These are phyloP conservation scores for Phylloporus arenicola DNA, from an alignment of 768 basidiomycete species.

Conservation along the genomic window DNA sequence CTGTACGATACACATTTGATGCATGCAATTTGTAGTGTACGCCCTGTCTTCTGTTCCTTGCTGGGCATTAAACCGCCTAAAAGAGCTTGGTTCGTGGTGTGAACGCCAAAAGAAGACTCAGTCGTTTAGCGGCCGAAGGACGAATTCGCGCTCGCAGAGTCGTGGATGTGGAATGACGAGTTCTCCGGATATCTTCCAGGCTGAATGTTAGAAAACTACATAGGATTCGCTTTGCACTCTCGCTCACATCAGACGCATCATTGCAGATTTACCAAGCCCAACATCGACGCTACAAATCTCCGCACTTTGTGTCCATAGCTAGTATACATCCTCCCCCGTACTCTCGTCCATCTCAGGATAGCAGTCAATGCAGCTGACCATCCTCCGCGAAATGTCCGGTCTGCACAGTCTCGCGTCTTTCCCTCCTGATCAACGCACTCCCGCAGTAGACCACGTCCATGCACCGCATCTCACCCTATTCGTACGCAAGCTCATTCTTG, in stretches of 20 bases:
- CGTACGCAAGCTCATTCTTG: slow-evolving; percentile 36
- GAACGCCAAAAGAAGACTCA: too few relatives aligned
- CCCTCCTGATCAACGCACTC: slow-evolving; percentile 58
- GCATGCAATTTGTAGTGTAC: too few relatives aligned
- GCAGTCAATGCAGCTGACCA: slow-evolving; percentile 43
- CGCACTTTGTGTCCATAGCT: slow-evolving; percentile 55
- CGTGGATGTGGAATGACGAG: too few relatives aligned
- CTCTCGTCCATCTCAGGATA: slow-evolving; percentile 46
- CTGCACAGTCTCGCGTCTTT: slow-evolving; percentile 46
- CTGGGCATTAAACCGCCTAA: too few relatives aligned
- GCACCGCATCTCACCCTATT: slow-evolving; percentile 48
- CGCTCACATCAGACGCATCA: slow-evolving; percentile 46
- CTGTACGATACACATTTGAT: too few relatives aligned
- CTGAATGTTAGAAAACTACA: too few relatives aligned
- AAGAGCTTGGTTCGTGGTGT: too few relatives aligned
- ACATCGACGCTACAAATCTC: slow-evolving; percentile 47
- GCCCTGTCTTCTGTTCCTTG: too few relatives aligned
- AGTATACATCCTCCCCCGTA: slow-evolving; percentile 36
- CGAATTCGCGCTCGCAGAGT: too few relatives aligned
- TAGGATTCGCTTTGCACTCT: slow-evolving; percentile 58
- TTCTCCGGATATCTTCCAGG: too few relatives aligned
- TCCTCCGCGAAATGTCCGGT: slow-evolving; percentile 36
- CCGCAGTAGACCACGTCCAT: slow-evolving; percentile 51
- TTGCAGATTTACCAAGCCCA: slow-evolving; percentile 31
- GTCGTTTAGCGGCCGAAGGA: too few relatives aligned